These are phyloP conservation scores for Davidsoniella neocaledoniae DNA, from an alignment of 2,329 filamentous ascomycete genomes.

Conservation along the genomic window DNA sequence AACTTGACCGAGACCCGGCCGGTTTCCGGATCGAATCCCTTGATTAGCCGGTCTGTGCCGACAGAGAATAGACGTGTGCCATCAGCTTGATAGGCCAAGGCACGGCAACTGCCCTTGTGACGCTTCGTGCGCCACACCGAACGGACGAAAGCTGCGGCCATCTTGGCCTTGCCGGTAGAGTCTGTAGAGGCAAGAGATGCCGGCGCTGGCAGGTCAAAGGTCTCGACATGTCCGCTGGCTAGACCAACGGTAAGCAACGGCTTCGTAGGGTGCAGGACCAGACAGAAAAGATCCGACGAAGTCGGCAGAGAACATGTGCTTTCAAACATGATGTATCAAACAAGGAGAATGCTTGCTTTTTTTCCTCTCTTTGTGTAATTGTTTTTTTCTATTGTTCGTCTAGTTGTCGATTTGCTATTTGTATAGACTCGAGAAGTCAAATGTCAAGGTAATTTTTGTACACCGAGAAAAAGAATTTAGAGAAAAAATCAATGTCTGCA, in stretches of 20 bases:
- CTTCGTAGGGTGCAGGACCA: slow-evolving; percentile 69
- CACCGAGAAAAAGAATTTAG: no score
- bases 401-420: not conserved
- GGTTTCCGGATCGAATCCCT: slow-evolving; percentile 39
- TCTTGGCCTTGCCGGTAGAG: slow-evolving; percentile 41
- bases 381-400: not conserved
- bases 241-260: slow-evolving; percentile 77
- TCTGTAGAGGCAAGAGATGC: slow-evolving; percentile 23
- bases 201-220: slow-evolving; percentile 49
- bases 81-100: slow-evolving; percentile 61
- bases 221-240: slow-evolving; percentile 70
- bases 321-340: slow-evolving; percentile 51
- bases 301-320: slow-evolving; percentile 83
- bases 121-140: slow-evolving; percentile 72
- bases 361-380: not conserved
- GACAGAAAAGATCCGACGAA: slow-evolving; percentile 70
- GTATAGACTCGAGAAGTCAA: not conserved
- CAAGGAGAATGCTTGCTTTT: not conserved
- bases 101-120: slow-evolving; percentile 87
- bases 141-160: slow-evolving; percentile 43
- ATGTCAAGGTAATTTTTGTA: no score
- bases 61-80: slow-evolving; percentile 54
- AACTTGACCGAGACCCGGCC: slow-evolving; percentile 68
- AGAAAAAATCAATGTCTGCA: no score
- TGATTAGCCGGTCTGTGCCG: slow-evolving; percentile 41